These are phyloP conservation scores for Cryphonectria radicalis DNA, from an alignment of 2,329 filamentous ascomycete genomes.

Conservation along the genomic window DNA sequence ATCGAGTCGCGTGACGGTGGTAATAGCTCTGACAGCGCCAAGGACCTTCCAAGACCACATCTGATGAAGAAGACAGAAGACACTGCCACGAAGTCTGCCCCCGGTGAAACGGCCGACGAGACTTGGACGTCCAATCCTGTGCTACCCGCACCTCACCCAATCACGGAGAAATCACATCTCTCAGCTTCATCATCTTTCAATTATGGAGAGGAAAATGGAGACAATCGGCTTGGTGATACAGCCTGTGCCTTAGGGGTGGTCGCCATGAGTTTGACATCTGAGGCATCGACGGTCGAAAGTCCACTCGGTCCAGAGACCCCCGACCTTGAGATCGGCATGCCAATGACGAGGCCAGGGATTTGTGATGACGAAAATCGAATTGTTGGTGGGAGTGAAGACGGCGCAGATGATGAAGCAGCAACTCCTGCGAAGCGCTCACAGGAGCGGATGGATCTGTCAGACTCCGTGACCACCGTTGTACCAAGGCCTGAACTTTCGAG, in stretches of 20 bases:
- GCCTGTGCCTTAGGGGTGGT: not conserved
- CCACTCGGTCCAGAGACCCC: constrained; percentile 6
- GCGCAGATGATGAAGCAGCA: not conserved
- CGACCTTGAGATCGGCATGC: not conserved
- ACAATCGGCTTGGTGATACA: not conserved
- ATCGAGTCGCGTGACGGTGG: not conserved
- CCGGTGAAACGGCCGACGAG: not conserved
- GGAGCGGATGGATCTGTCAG: not conserved
- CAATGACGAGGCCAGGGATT: not conserved
- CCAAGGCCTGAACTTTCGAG: not conserved
- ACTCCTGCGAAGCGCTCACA: not conserved
- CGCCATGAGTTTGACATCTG: constrained; percentile 1
- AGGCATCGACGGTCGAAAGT: constrained; percentile 13
- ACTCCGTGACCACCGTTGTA: not conserved
- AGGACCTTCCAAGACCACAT: not conserved
- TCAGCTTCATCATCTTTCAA: not conserved
- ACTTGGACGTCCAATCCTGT: not conserved
- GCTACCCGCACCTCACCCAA: not conserved
- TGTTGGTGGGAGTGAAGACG: not conserved
- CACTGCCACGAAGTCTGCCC: not conserved
- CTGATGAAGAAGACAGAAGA: not conserved
- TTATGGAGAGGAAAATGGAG: not conserved
- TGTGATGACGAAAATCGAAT: not conserved
- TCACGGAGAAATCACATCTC: not conserved
- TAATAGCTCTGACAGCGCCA: not conserved